These are phyloP conservation scores for Gracilaria domingensis DNA, from an alignment of 23 red algal species.

Conservation along the genomic window DNA sequence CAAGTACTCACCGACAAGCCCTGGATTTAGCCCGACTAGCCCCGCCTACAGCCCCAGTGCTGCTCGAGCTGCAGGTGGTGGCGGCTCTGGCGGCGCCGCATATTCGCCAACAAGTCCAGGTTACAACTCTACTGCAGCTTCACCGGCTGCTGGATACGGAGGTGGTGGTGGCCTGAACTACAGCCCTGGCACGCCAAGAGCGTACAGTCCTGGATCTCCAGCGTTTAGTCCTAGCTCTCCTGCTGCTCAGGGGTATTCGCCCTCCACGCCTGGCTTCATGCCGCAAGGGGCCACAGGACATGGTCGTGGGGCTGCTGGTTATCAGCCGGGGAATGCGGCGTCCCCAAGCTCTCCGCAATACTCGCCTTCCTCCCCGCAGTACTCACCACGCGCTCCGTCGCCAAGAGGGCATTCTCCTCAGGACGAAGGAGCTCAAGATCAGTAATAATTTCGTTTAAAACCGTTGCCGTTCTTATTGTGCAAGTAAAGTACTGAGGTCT, in stretches of 20 bases:
- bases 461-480: not conserved
- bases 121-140: constrained; percentile 58
- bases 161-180: constrained; percentile 22
- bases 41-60: constrained; percentile 84
- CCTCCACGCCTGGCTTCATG: constrained; percentile 73
- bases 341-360: constrained; percentile 93
- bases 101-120: constrained; percentile 74
- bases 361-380: constrained; percentile 84
- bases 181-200: constrained; percentile 37
- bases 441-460: not conserved
- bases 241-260: constrained; percentile 70
- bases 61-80: constrained; percentile 13
- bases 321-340: constrained; percentile 41
- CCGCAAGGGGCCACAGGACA: constrained; percentile 34
- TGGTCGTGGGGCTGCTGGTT: constrained; percentile 2
- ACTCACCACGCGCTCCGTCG: constrained; percentile 60
- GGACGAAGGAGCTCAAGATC: not conserved
- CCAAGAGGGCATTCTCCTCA: constrained; percentile 23
- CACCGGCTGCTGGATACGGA: constrained; percentile 43
- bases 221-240: constrained; percentile 61
- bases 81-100: constrained; percentile 13
- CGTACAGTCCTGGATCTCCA: constrained; percentile 77
- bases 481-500: not conserved
- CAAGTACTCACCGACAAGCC: constrained; percentile 88
- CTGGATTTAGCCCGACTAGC: constrained; percentile 93